Evolutionary conservation across 192 early-diverging fungal species (phyloP).

Genomic region (Umbelopsis sp.): DNA sequence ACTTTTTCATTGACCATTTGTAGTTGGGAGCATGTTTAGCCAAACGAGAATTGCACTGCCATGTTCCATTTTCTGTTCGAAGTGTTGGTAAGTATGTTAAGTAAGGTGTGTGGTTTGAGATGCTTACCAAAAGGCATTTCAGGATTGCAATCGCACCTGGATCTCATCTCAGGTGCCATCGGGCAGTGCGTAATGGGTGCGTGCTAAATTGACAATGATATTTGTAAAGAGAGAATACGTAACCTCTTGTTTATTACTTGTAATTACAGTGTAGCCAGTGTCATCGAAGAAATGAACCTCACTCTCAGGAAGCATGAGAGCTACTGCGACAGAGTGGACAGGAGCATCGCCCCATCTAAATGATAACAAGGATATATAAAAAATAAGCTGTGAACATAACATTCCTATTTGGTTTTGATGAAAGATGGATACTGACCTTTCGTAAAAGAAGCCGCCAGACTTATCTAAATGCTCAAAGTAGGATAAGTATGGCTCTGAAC

Average conservation of each 20-base stretch:
- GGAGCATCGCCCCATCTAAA: slow-evolving; percentile 64
- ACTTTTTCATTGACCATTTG: neutral
- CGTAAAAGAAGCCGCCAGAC: slow-evolving; percentile 73
- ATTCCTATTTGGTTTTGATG: neutral
- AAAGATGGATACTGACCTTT: slow-evolving; percentile 42
- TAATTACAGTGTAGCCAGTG: slow-evolving; percentile 54
- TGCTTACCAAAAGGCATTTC: slow-evolving; percentile 7
- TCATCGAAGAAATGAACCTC: slow-evolving; percentile 71
- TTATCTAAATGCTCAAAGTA: slow-evolving; percentile 65
- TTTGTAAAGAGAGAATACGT: neutral
- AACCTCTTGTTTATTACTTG: neutral
- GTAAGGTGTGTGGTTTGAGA: neutral
- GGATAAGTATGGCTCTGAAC: slow-evolving; percentile 50
- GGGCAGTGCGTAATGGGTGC: slow-evolving; percentile 56
- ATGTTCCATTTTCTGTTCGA: neutral
- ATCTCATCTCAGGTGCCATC: slow-evolving; percentile 36
- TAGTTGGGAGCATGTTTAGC: neutral
- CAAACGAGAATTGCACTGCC: neutral
- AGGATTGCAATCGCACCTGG: slow-evolving; percentile 38
- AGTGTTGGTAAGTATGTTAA: neutral
- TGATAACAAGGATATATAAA: slow-evolving; percentile 22
- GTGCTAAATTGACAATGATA: slow-evolving; percentile 35
- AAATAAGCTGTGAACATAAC: neutral
- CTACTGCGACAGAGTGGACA: slow-evolving; percentile 62
- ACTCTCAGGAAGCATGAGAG: slow-evolving; percentile 49